phyloP scores from a whole-genome alignment of 148 eudicot genomes.

The Dianthus caryophyllus region DNA sequence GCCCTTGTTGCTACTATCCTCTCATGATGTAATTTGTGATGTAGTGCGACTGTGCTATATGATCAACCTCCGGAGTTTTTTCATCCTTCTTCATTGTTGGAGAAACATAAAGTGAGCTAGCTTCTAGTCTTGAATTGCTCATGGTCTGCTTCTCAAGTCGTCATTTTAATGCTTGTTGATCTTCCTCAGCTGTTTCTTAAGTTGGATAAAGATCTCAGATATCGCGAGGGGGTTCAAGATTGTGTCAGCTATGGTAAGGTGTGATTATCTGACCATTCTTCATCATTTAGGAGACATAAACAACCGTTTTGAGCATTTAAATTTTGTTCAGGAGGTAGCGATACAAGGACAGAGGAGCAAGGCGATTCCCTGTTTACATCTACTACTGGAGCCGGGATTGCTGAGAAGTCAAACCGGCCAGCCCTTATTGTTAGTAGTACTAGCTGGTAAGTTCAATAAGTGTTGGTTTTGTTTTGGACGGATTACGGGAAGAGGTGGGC shows the following conservation, averaged over 20 bases:
- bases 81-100: conserved; percentile 67
- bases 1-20: conserved; percentile 2
- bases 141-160: neutral
- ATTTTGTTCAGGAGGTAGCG: conserved; percentile 34
- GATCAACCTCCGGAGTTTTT: conserved; percentile 98
- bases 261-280: neutral
- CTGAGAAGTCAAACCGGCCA: conserved; percentile 68
- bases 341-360: conserved; percentile 23
- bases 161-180: conserved; percentile 10
- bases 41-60: conserved; percentile 73
- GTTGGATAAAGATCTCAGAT: conserved; percentile 46
- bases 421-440: conserved; percentile 94
- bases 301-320: conserved; percentile 1
- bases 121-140: neutral
- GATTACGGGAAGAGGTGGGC: neutral
- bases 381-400: conserved; percentile 31
- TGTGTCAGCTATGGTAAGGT: conserved; percentile 63
- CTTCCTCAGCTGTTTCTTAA: conserved; percentile 64
- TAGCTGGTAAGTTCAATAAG: conserved; percentile 64
- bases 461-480: neutral
- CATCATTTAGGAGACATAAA: conserved; percentile 8
- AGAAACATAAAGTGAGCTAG: conserved; percentile 69
- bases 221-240: conserved; percentile 53
- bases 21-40: conserved; percentile 18
- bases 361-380: conserved; percentile 56